phyloP scores from a whole-genome alignment of 768 basidiomycete species.

The Leccinum obscurum region DNA sequence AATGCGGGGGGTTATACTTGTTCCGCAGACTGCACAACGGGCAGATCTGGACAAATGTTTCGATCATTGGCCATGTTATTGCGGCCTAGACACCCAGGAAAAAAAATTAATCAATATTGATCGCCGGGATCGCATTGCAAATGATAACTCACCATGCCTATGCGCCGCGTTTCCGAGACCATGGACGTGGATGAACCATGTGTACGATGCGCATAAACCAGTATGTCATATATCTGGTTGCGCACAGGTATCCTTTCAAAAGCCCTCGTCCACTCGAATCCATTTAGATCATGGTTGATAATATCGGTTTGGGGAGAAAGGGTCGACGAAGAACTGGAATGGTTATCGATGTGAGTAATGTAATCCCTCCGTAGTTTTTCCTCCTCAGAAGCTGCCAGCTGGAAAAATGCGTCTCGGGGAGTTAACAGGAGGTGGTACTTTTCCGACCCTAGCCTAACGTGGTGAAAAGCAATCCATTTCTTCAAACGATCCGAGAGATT shows the following conservation, averaged over 20 bases:
- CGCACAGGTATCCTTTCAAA: slow-evolving; percentile 68
- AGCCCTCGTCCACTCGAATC: slow-evolving; percentile 37
- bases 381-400: slow-evolving; percentile 48
- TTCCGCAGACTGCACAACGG: slow-evolving; percentile 50
- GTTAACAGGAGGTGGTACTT: slow-evolving; percentile 57
- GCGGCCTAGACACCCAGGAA: slow-evolving; percentile 44
- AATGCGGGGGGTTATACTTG: slow-evolving; percentile 30
- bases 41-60: slow-evolving; percentile 63
- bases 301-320: slow-evolving; percentile 21
- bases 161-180: slow-evolving; percentile 53
- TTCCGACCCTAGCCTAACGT: slow-evolving; percentile 59
- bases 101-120: background rate
- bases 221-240: slow-evolving; percentile 65
- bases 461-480: slow-evolving; percentile 60
- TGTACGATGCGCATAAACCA: slow-evolving; percentile 63
- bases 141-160: slow-evolving; percentile 55
- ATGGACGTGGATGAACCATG: slow-evolving; percentile 56
- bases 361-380: slow-evolving; percentile 52
- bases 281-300: slow-evolving; percentile 23
- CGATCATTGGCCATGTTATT: slow-evolving; percentile 75
- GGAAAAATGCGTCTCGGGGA: slow-evolving; percentile 60
- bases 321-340: slow-evolving; percentile 3
- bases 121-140: background rate
- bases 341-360: slow-evolving; percentile 38
- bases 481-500: slow-evolving; percentile 42